phyloP scores from a whole-genome alignment of 257 asterid species.

The Rauvolfia tetraphylla region DNA sequence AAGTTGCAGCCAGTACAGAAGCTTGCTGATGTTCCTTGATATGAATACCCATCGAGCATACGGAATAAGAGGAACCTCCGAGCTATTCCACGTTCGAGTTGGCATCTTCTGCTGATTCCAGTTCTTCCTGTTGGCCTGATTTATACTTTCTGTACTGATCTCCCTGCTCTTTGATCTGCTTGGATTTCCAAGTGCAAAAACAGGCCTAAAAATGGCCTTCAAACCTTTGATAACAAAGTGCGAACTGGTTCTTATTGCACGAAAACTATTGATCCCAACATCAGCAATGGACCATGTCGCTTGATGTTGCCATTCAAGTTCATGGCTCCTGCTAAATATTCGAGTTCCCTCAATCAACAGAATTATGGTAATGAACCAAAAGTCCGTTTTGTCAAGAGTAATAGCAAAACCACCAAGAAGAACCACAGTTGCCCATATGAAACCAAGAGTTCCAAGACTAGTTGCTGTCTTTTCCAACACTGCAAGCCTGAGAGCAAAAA shows the following conservation, averaged over 20 bases:
- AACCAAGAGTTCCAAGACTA: conserved; percentile 79
- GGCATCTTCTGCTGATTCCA: conserved; percentile 38
- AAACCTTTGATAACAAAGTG: conserved; percentile 21
- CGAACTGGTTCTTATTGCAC: conserved; percentile 57
- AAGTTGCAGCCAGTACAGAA: conserved; percentile 75
- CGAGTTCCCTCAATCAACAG: conserved; percentile 70
- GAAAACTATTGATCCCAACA: conserved; percentile 66
- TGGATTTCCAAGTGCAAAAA: conserved; percentile 15
- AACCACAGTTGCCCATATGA: conserved; percentile 96
- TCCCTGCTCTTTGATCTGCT: conserved; percentile 31
- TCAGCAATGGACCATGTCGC: conserved; percentile 77
- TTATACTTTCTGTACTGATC: conserved; percentile 8
- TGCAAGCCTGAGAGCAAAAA: conserved; percentile 84
- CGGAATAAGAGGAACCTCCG: conserved; percentile 82
- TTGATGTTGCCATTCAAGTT: conserved; percentile 97
- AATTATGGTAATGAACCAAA: conserved; percentile 85
- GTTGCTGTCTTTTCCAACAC: conserved; percentile 85
- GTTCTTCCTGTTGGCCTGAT: conserved; percentile 18
- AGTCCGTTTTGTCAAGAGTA: conserved; percentile 66
- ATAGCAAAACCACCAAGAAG: conserved; percentile 95
- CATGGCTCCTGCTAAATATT: conserved; percentile 83
- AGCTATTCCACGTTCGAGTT: conserved; percentile 60
- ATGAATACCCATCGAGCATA: conserved; percentile 65
- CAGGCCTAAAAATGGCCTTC: conserved; percentile 26
- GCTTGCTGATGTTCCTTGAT: conserved; percentile 62